phyloP scores from a whole-genome alignment of 371 early-diverging fungal species.

The Lichtheimia ornata region DNA sequence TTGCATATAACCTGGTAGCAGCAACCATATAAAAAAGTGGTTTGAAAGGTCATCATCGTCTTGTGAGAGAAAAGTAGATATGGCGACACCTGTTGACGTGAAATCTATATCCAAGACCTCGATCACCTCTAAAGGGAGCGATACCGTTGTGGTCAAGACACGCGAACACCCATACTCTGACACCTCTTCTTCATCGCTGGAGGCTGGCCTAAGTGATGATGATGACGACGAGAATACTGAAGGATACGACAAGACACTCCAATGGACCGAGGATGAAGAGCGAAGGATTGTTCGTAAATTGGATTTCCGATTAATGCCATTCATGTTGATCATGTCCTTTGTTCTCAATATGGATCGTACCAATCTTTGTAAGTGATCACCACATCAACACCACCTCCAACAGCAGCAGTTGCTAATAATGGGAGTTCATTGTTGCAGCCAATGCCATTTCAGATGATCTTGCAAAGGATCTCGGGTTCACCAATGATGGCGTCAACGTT shows the following conservation, averaged over 20 bases:
- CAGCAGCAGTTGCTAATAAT: background rate
- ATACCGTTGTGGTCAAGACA: too few relatives aligned
- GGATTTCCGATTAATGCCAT: conserved; percentile 34
- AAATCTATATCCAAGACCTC: too few relatives aligned
- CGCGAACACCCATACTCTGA: too few relatives aligned
- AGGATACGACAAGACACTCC: conserved; percentile 23
- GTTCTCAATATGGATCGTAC: conserved; percentile 52
- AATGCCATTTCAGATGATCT: conserved; percentile 48
- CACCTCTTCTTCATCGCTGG: too few relatives aligned
- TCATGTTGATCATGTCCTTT: conserved; percentile 41
- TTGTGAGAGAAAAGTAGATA: too few relatives aligned
- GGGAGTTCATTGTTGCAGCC: conserved; percentile 18
- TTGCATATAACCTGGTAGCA: too few relatives aligned
- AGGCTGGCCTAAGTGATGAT: too few relatives aligned
- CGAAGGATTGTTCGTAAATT: conserved; percentile 22
- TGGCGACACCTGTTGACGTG: too few relatives aligned
- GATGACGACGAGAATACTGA: background rate
- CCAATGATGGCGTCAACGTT: conserved; percentile 38
- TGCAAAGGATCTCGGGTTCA: conserved; percentile 40
- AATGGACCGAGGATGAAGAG: conserved; percentile 43
- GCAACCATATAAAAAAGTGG: too few relatives aligned
- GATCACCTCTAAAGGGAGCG: too few relatives aligned
- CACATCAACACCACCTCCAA: background rate
- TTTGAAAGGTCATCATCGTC: too few relatives aligned
- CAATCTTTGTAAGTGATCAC: conserved; percentile 40